A percentile compares a stretch with the other conserved stretches of the same genome.
Evolutionary conservation across 2,329 filamentous ascomycete species (phyloP).

Genomic region (Trichoderma polysporum): DNA sequence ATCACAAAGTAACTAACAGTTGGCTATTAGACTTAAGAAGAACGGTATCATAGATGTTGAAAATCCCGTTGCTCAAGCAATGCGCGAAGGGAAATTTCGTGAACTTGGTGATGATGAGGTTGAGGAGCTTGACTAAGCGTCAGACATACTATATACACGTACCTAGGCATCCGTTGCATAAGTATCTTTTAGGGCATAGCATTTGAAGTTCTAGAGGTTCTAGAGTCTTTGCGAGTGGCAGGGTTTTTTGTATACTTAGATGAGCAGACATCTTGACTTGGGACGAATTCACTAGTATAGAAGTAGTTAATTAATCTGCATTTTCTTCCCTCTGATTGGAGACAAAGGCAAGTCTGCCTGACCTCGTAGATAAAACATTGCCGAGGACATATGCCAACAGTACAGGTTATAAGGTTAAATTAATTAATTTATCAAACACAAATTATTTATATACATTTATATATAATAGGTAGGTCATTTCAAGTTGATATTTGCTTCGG

Average conservation of each 20-base stretch:
- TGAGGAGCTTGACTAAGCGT: constrained; percentile 40
- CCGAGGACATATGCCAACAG: background rate
- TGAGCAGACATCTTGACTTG: background rate
- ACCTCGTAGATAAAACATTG: background rate
- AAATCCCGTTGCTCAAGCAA: constrained; percentile 73
- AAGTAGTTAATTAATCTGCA: background rate
- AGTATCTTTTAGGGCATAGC: background rate
- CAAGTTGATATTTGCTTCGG: background rate
- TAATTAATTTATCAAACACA: background rate
- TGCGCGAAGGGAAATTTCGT: constrained; percentile 68
- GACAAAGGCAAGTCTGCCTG: background rate
- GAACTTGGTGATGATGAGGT: constrained; percentile 60
- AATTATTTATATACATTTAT: background rate
- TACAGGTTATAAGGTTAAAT: background rate
- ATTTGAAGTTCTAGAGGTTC: background rate
- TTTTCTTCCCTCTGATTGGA: background rate
- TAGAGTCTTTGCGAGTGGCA: background rate
- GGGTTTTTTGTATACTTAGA: background rate
- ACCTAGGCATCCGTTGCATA: background rate
- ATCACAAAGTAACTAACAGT: constrained; percentile 23
- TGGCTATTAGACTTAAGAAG: constrained; percentile 55
- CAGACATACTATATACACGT: background rate
- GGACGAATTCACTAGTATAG: background rate
- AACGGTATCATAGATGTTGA: constrained; percentile 76
- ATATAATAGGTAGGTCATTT: background rate